These are phyloP conservation scores for Aspergillus japonicus DNA, from an alignment of 2,329 filamentous ascomycete genomes.

Conservation along the genomic window DNA sequence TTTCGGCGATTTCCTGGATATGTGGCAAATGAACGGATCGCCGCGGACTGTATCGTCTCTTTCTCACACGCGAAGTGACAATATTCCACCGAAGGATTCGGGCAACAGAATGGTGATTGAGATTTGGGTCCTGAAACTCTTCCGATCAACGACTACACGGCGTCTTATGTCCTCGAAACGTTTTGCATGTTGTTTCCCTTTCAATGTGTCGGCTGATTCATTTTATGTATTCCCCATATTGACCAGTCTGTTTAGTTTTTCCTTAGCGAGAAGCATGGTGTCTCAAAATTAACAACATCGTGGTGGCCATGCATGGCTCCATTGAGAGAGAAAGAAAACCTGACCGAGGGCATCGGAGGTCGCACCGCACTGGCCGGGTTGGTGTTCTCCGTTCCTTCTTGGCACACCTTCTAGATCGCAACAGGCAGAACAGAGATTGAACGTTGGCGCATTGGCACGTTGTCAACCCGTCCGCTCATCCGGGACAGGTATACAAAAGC, in stretches of 20 bases:
- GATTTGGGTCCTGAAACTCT: neutral
- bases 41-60: neutral
- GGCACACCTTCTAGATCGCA: neutral
- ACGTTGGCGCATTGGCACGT: neutral
- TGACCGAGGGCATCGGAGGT: neutral
- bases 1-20: neutral
- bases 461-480: neutral
- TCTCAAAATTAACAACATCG: slow-evolving; percentile 16
- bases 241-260: neutral
- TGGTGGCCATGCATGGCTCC: slow-evolving; percentile 12
- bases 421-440: neutral
- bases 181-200: neutral
- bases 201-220: neutral
- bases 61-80: neutral
- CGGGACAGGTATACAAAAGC: neutral
- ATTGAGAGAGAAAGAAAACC: neutral
- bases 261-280: slow-evolving; percentile 30
- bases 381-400: neutral
- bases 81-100: neutral
- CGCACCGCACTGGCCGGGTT: neutral
- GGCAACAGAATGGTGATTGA: neutral
- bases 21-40: neutral
- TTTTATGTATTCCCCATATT: neutral
- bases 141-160: neutral
- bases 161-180: neutral